A percentile compares a stretch with the other conserved stretches of the same genome.
phyloP scores from a whole-genome alignment of 2,329 filamentous ascomycete species.

The Tolypocladium cylindrosporum region DNA sequence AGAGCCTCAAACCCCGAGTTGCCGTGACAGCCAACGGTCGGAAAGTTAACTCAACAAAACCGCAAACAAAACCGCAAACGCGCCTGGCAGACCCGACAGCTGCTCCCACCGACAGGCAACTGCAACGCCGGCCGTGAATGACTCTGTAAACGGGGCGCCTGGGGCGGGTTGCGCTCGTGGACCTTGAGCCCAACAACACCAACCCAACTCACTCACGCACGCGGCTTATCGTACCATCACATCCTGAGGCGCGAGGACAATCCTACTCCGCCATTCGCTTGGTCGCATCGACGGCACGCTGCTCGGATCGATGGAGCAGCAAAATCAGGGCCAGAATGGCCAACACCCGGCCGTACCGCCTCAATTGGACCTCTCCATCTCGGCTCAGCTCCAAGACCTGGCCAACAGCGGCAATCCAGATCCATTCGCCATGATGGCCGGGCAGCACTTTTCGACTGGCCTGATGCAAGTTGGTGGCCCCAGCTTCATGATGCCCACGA shows the following conservation, averaged over 20 bases:
- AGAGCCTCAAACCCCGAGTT: neutral
- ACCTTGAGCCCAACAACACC: neutral
- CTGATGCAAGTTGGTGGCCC: conserved; percentile 16
- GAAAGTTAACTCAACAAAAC: neutral
- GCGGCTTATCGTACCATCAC: neutral
- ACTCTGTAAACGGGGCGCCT: neutral
- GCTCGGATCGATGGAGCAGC: neutral
- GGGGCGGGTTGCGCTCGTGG: neutral
- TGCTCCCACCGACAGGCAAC: neutral
- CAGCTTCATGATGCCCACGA: conserved; percentile 20
- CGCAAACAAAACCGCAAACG: neutral
- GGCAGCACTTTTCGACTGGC: conserved; percentile 15
- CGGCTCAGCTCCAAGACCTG: conserved; percentile 3
- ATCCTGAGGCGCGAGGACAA: neutral
- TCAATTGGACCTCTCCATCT: conserved; percentile 1
- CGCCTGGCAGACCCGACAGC: neutral
- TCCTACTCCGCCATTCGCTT: neutral
- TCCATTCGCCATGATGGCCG: conserved; percentile 9
- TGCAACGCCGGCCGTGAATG: neutral
- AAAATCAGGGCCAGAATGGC: neutral
- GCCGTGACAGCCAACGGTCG: neutral
- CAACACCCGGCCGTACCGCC: neutral
- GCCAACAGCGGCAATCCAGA: neutral
- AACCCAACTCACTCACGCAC: neutral
- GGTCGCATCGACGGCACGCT: no score